phyloP scores from a whole-genome alignment of 768 basidiomycete genomes.

The Pulveroboletus sp. region DNA sequence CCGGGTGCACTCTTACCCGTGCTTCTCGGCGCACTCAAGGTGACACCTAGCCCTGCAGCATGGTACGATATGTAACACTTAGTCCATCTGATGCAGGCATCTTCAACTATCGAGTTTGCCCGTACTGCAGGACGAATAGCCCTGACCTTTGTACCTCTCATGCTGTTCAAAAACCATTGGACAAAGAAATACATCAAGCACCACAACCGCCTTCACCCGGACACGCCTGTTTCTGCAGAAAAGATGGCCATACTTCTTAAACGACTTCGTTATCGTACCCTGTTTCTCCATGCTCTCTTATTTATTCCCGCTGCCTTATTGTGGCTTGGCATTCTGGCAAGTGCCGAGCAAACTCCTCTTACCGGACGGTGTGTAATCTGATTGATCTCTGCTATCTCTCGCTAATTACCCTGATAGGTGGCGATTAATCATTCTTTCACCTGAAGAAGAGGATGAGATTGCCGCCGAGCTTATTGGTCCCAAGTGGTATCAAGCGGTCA shows the following conservation, averaged over 20 bases:
- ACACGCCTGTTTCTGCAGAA: conserved; percentile 49
- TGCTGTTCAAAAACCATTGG: conserved; percentile 56
- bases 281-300: conserved; percentile 51
- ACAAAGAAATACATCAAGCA: conserved; percentile 50
- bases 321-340: conserved; percentile 66
- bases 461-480: conserved; percentile 75
- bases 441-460: conserved; percentile 89
- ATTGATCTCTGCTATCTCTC: neutral
- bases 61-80: neutral
- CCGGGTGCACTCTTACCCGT: conserved; percentile 40
- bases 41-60: conserved; percentile 8
- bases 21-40: conserved; percentile 66
- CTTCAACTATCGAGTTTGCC: conserved; percentile 66
- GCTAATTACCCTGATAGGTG: conserved; percentile 46
- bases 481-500: conserved; percentile 85
- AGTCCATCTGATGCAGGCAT: conserved; percentile 45
- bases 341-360: conserved; percentile 72
- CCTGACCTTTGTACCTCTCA: conserved; percentile 69
- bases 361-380: conserved; percentile 69
- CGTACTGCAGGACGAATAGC: conserved; percentile 68
- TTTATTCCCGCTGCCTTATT: conserved; percentile 60
- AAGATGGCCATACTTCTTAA: conserved; percentile 46
- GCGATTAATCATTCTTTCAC: conserved; percentile 85
- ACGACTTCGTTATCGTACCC: conserved; percentile 46
- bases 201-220: conserved; percentile 32